Evolutionary conservation across 148 eudicot genomes (phyloP).

Genomic region (Tetragonia tetragonoides): DNA sequence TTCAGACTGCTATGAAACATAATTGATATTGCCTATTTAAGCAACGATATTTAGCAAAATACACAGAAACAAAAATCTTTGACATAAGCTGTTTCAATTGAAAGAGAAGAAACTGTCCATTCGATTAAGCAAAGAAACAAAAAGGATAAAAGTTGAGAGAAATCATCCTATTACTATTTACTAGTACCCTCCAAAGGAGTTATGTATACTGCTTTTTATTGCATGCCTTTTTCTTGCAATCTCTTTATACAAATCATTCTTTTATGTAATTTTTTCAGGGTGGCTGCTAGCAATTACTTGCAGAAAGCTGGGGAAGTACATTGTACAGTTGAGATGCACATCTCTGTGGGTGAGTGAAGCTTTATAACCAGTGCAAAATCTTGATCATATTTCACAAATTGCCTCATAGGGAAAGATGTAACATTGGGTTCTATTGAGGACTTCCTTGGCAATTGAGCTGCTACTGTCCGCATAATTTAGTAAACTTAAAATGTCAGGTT

Average conservation of each 20-base stretch:
- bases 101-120: too few relatives aligned
- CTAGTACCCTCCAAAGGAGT: not conserved
- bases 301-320: slow-evolving; percentile 68
- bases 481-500: not conserved
- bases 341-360: slow-evolving; percentile 65
- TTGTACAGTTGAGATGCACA: slow-evolving; percentile 79
- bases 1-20: too few relatives aligned
- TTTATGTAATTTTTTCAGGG: slow-evolving; percentile 40
- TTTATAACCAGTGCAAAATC: not conserved
- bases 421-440: not conserved
- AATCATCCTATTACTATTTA: not conserved
- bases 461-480: not conserved
- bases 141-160: not conserved
- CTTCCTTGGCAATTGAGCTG: not conserved
- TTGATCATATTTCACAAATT: not conserved
- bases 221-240: not conserved
- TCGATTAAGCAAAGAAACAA: too few relatives aligned
- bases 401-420: not conserved
- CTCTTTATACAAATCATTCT: not conserved
- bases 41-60: too few relatives aligned
- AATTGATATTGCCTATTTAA: too few relatives aligned
- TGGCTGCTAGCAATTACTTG: slow-evolving; percentile 71
- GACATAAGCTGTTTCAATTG: too few relatives aligned
- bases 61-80: too few relatives aligned
- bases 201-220: not conserved